phyloP scores from a whole-genome alignment of 2,329 filamentous ascomycete genomes.

The Ramularia endophylla region DNA sequence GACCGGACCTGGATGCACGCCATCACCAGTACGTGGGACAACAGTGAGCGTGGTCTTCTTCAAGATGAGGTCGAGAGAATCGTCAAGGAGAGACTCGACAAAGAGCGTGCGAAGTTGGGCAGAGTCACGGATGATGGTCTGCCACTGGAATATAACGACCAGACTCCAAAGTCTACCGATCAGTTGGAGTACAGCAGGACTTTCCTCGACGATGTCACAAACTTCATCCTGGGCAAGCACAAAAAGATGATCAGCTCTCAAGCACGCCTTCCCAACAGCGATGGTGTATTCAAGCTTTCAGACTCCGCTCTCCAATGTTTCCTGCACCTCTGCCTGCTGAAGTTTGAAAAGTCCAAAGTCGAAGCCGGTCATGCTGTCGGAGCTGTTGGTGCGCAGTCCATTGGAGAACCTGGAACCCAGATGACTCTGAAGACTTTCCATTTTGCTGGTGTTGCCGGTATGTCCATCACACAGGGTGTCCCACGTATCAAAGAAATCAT shows the following conservation, averaged over 20 bases:
- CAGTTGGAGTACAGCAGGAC: slow-evolving; percentile 68
- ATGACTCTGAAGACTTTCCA: slow-evolving; percentile 99
- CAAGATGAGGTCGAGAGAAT: slow-evolving; percentile 67
- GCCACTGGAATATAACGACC: slow-evolving; percentile 61
- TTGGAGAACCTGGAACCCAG: slow-evolving; percentile 95
- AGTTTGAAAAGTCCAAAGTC: slow-evolving; percentile 85
- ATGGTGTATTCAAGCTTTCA: slow-evolving; percentile 79
- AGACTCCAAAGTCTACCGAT: slow-evolving; percentile 24
- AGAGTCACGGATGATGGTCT: slow-evolving; percentile 25
- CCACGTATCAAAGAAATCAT: slow-evolving; percentile 99
- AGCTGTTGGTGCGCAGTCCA: slow-evolving; percentile 93
- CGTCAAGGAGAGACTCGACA: slow-evolving; percentile 61
- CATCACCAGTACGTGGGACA: slow-evolving; percentile 70
- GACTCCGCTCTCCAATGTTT: slow-evolving; percentile 63
- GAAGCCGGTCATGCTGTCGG: slow-evolving; percentile 95
- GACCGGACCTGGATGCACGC: slow-evolving; percentile 82
- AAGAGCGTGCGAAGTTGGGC: slow-evolving; percentile 58
- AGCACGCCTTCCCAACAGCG: slow-evolving; percentile 20
- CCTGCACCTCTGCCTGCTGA: slow-evolving; percentile 74
- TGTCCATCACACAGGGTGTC: slow-evolving; percentile 99
- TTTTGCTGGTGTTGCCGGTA: slow-evolving; percentile 98
- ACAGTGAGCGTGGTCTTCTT: slow-evolving; percentile 64
- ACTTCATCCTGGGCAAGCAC: slow-evolving; percentile 52
- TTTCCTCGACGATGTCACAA: slow-evolving; percentile 73
- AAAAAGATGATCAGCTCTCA: slow-evolving; percentile 25